These are phyloP conservation scores for Tremellales sp. DNA, from an alignment of 1,284 basidiomycete species.

Conservation along the genomic window DNA sequence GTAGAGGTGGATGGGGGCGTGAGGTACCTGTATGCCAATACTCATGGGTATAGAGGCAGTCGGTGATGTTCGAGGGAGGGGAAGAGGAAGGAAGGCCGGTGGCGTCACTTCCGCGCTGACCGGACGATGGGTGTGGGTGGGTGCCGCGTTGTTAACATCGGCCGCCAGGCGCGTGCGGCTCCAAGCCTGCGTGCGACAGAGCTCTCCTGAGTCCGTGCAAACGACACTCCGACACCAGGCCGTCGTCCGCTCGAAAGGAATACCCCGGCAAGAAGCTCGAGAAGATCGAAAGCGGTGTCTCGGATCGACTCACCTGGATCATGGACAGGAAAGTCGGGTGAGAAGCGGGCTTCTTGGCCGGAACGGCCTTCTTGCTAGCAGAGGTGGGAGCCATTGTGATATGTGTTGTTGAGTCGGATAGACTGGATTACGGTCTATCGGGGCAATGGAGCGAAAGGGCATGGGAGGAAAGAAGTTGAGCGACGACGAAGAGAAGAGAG, in stretches of 20 bases:
- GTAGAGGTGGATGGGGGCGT: slow-evolving; percentile 7
- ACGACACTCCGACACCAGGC: neutral
- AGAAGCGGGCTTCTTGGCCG: slow-evolving; percentile 33
- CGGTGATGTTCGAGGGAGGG: neutral
- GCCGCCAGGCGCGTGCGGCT: neutral
- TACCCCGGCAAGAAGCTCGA: neutral
- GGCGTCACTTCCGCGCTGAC: neutral
- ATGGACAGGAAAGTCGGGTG: slow-evolving; percentile 50
- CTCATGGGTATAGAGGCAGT: neutral
- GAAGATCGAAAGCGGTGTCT: neutral
- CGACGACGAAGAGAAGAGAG: neutral
- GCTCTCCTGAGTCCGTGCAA: neutral
- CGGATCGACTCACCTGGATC: slow-evolving; percentile 49
- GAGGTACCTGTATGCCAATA: neutral
- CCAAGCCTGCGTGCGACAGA: neutral
- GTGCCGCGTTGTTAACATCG: neutral
- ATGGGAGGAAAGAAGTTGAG: neutral
- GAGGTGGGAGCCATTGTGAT: slow-evolving; percentile 40
- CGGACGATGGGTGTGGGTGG: neutral
- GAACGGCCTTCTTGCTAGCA: slow-evolving; percentile 39
- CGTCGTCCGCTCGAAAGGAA: neutral
- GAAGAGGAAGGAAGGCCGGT: neutral
- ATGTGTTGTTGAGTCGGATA: neutral
- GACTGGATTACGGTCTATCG: neutral
- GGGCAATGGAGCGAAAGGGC: neutral